Conservation (phyloP, 108 stramenopile species). For the Nitzschia sp. region DNA sequence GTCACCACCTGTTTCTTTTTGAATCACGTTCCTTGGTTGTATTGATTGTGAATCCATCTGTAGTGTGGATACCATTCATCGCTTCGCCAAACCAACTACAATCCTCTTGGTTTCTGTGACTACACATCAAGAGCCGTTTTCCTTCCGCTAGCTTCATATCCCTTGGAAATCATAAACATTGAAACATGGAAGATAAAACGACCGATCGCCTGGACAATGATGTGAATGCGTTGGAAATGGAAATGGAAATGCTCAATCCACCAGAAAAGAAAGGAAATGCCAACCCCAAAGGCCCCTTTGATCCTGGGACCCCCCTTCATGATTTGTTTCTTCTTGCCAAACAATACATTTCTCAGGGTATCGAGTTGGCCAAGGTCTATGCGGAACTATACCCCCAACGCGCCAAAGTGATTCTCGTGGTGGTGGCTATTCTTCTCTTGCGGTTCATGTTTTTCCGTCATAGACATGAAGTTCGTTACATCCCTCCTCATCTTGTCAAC, state of each 20-base stretch:
- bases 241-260: constrained; percentile 20
- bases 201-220: not conserved
- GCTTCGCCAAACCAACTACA: too few relatives aligned
- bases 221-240: constrained; percentile 23
- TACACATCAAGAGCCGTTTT: too few relatives aligned
- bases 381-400: constrained; percentile 5
- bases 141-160: too few relatives aligned
- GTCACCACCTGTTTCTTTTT: too few relatives aligned
- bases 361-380: constrained; percentile 1
- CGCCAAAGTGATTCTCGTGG: not conserved
- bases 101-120: too few relatives aligned
- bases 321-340: not conserved
- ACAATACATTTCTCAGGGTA: not conserved
- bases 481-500: constrained; percentile 24
- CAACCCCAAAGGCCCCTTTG: not conserved
- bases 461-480: constrained; percentile 3
- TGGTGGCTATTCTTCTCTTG: not conserved
- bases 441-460: constrained; percentile 11
- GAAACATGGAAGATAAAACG: too few relatives aligned
- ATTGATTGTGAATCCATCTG: too few relatives aligned
- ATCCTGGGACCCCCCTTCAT: not conserved
- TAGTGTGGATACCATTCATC: too few relatives aligned
- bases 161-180: too few relatives aligned
- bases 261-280: not conserved
- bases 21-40: too few relatives aligned